Base-by-base conservation (phyloP, 768 basidiomycete species). In the Auriscalpium vulgare region DNA sequence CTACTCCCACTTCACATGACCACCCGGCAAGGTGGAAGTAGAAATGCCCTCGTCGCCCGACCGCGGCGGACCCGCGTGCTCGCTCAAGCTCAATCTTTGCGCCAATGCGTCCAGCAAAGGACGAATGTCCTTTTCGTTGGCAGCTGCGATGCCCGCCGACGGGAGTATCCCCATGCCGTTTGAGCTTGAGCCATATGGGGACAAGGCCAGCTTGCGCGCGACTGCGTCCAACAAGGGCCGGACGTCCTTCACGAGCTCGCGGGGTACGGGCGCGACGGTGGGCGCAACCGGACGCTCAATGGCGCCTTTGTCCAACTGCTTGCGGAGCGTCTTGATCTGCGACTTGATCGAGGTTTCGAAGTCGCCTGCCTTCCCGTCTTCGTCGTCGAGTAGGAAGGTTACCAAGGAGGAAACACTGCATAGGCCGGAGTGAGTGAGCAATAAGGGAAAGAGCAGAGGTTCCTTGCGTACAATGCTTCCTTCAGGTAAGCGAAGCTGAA, bases 401-500 rank as follows among this genome's bases (percentile, higher is more conserved):
- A 91, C 82, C n/a, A 92, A 76, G 3, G 84, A 73, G 4, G 89
- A 85, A 16, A 91, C 83, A 65, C 89, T 91, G 54, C 37, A 38
- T 29, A 45, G 29, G 40, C 48, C 13, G 44, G 34, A 13, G 4
- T 17, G 11, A 53, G 43, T 17, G 11, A n/a, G 17, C 6, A n/a
- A 51, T 29, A 58, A 16, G 21, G 55, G n/a, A 7, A 37, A 10
- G 38, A 17, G 35, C 50, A 53, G 13, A 35, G 21, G 50, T 45
- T 51, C 35, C 47, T 16, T 29, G 76, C 88, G 58, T 66, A 93
- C 91, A 93, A 93, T 3, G 82, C 88, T 69, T 93, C 91, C 67
- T 95, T 93, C 63, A 94, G 73, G 68, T 91, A 93, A 0, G 91
- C 89, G 67, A 93, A 93, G 62, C 85, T 88, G 73, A 93, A 93